These are phyloP conservation scores for Afroboletus lepidellus DNA, from an alignment of 1,284 basidiomycete species.

Conservation along the genomic window DNA sequence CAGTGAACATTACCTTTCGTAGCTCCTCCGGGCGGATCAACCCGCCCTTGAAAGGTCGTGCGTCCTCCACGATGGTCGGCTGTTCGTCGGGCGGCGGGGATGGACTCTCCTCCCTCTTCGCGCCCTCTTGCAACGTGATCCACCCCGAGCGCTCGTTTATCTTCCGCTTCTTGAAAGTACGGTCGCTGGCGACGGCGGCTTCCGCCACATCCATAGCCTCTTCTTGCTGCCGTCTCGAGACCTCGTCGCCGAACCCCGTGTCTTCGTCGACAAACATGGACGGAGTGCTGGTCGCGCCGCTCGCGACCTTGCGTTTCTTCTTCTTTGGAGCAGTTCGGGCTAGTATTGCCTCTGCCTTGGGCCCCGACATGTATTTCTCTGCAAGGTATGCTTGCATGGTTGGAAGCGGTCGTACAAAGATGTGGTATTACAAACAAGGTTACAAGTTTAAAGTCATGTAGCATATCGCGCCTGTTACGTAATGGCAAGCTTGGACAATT, in stretches of 20 bases:
- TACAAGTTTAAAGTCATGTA: no score
- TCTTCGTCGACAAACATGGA: conserved; percentile 67
- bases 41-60: conserved; percentile 64
- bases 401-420: conserved; percentile 1
- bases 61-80: conserved; percentile 54
- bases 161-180: conserved; percentile 75
- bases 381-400: conserved; percentile 74
- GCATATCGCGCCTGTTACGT: conserved; percentile 12
- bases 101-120: conserved; percentile 46
- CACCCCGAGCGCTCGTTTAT: conserved; percentile 53
- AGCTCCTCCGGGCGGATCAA: conserved; percentile 68
- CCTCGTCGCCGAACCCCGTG: conserved; percentile 55
- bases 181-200: conserved; percentile 65
- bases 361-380: conserved; percentile 93
- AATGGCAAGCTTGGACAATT: no score
- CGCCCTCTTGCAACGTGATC: conserved; percentile 52
- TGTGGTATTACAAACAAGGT: background rate
- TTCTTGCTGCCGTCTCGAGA: conserved; percentile 35
- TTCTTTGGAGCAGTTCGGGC: conserved; percentile 57
- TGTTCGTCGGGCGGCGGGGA: conserved; percentile 66
- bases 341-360: conserved; percentile 95
- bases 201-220: conserved; percentile 57
- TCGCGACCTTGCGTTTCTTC: conserved; percentile 70
- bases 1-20: conserved; percentile 42
- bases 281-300: conserved; percentile 31